phyloP scores from a whole-genome alignment of 2,329 filamentous ascomycete genomes.

The Xylaria sp. region DNA sequence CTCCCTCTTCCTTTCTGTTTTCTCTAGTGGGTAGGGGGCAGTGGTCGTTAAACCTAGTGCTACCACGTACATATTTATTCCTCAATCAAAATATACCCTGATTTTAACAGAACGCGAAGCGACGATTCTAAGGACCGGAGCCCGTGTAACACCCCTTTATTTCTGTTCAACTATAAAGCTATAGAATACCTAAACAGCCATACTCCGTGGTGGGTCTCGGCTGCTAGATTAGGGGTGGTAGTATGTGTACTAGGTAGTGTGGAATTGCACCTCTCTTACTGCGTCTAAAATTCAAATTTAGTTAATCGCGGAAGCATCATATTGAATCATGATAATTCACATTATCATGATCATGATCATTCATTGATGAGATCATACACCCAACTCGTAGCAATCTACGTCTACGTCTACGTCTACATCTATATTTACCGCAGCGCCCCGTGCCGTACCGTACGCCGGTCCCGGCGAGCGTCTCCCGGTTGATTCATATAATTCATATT shows the following conservation, averaged over 20 bases:
- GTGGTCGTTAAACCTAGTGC: slow-evolving; percentile 17
- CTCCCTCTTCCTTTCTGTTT: background rate
- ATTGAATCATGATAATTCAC: no score
- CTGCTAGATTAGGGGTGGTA: background rate
- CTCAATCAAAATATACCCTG: slow-evolving; percentile 36
- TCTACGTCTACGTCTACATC: no score
- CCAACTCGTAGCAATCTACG: background rate
- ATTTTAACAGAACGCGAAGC: background rate
- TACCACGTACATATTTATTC: slow-evolving; percentile 36
- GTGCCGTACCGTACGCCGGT: background rate
- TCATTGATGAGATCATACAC: background rate
- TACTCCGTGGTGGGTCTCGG: background rate
- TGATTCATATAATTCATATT: background rate
- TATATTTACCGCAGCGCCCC: no score
- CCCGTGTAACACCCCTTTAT: no score
- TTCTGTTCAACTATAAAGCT: no score
- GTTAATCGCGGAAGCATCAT: no score
- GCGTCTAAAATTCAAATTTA: background rate
- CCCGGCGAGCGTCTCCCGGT: background rate
- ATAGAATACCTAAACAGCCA: no score
- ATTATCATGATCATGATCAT: no score
- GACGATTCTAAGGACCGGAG: background rate
- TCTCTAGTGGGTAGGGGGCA: background rate
- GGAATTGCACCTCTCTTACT: background rate
- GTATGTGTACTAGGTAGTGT: no score